Evolutionary conservation across 495 filamentous ascomycete genomes (phyloP), one percentile per base, ranked within the genome.

Genomic region (Aspergillus mulundensis): DNA sequence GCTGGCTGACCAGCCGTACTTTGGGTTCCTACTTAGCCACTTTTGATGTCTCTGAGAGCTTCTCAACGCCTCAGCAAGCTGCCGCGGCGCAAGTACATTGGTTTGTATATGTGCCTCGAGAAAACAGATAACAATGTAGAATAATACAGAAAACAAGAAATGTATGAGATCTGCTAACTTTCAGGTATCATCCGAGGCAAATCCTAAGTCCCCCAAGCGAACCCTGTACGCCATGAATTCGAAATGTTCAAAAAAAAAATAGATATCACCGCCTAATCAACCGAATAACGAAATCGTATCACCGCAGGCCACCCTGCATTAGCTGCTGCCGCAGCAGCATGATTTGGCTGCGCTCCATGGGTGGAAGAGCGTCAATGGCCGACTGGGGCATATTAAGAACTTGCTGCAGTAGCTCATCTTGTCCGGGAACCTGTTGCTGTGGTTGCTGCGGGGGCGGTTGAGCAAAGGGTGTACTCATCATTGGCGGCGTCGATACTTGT

Each of bases 301-400:
- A 76, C 49, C 75, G 67, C 72, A 76, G 72, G 7, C 62, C 75
- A 34, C 75, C 69, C 38, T 76, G 67, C 71, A 79, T 71, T 42
- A 83, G 64, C 58, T 81, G 78, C 60, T 82, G 77, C 48, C 84
- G 74, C 32, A 95, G 69, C 25, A 83, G 74, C 77, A 95, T 79
- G 46, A 95, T 85, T 68, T 96, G 91, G 39, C 77, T 81, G 34
- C 88, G 78, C 57, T 91, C 84, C 24, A 77, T 77, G 18, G 88
- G 86, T 6, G 87, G 85, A 16, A 96, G 71, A 41, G 81, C 78
- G 67, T 92, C 86, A 61, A 96, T 88, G 50, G 84, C 78, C 52
- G 86, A 80, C 59, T 88, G 84, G 11, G 90, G 79, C 77, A 96
- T 82, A 45, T 67, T 80, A 69, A 95, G 71, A 8, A 96, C 87